Evolutionary conservation across 257 asterid genomes (phyloP).

Genomic region (Perilla frutescens): DNA sequence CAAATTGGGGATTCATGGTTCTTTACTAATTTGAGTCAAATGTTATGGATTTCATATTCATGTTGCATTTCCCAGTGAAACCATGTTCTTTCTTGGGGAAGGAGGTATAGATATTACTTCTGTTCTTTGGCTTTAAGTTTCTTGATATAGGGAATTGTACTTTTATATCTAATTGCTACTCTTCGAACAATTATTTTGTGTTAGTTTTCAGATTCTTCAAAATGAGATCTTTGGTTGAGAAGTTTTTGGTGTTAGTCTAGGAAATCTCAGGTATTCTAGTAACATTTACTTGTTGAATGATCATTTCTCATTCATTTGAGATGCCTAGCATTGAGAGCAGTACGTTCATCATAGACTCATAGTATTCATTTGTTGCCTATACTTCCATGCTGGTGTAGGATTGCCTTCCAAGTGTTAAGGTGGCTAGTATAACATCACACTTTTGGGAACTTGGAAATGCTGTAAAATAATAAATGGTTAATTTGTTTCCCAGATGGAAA

Average conservation of each 20-base stretch:
- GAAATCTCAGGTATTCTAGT: not conserved
- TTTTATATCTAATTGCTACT: not conserved
- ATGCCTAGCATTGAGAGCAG: not conserved
- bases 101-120: not conserved
- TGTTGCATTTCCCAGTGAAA: not conserved
- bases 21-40: not conserved
- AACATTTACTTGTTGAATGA: not conserved
- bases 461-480: not conserved
- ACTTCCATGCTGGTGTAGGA: not conserved
- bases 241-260: not conserved
- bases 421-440: not conserved
- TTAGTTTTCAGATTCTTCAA: constrained; percentile 2
- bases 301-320: not conserved
- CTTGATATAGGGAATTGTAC: not conserved
- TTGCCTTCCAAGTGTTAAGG: not conserved
- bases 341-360: not conserved
- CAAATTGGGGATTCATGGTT: not conserved
- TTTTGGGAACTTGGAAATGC: constrained; percentile 14
- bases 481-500: not conserved
- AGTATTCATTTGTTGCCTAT: not conserved
- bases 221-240: not conserved
- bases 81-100: constrained; percentile 9
- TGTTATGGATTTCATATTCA: not conserved
- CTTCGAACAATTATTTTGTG: not conserved
- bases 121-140: constrained; percentile 9